phyloP scores from a whole-genome alignment of 2,329 filamentous ascomycete genomes.

The Zopfia rhizophila region DNA sequence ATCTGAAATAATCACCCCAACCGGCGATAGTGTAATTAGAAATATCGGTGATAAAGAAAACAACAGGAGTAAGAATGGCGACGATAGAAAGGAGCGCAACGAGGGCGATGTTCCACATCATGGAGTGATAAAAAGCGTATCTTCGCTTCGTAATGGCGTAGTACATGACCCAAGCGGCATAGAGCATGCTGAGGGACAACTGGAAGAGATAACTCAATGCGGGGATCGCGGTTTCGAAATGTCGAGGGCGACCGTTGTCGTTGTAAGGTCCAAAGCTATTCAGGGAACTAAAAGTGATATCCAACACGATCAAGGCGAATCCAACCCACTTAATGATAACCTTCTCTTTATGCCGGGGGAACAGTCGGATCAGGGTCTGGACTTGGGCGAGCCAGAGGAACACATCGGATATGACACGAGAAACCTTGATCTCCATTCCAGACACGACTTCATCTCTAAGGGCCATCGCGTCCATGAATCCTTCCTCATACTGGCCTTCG shows the following conservation, averaged over 20 bases:
- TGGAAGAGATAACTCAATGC: slow-evolving; percentile 93
- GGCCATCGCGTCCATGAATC: slow-evolving; percentile 80
- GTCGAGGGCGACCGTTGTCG: slow-evolving; percentile 70
- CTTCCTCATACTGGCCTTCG: slow-evolving; percentile 79
- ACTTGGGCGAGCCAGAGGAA: slow-evolving; percentile 98
- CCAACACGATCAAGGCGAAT: slow-evolving; percentile 89
- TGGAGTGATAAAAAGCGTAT: slow-evolving; percentile 88
- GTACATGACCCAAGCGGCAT: slow-evolving; percentile 93
- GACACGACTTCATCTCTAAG: slow-evolving; percentile 84
- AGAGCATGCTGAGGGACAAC: slow-evolving; percentile 84
- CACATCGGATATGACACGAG: slow-evolving; percentile 92
- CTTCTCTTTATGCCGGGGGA: slow-evolving; percentile 96
- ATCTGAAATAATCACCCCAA: slow-evolving; percentile 95
- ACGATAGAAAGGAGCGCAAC: slow-evolving; percentile 81
- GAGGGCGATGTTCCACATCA: slow-evolving; percentile 89
- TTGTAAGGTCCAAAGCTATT: slow-evolving; percentile 78
- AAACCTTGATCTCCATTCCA: slow-evolving; percentile 86
- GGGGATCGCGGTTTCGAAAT: slow-evolving; percentile 89
- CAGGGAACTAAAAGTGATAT: slow-evolving; percentile 89
- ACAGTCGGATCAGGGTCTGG: slow-evolving; percentile 93
- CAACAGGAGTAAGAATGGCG: slow-evolving; percentile 86
- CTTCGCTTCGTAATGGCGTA: slow-evolving; percentile 91
- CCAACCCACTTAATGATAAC: slow-evolving; percentile 99
- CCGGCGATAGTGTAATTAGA: slow-evolving; percentile 84
- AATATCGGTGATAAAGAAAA: slow-evolving; percentile 94